phyloP scores from a whole-genome alignment of 345 rosid species.

The Lepidium sativum region DNA sequence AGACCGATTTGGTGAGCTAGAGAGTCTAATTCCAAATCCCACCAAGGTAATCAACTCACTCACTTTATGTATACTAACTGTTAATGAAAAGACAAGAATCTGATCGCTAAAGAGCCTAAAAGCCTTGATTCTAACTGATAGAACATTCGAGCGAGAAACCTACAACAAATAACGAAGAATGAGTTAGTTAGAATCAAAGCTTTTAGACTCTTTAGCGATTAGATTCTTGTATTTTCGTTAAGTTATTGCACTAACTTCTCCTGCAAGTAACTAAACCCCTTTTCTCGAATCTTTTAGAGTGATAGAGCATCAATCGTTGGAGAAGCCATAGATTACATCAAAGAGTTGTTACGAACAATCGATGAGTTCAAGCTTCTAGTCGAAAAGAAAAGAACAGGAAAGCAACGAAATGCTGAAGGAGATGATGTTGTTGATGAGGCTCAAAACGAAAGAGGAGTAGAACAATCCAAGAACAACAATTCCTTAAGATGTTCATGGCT shows the following conservation, averaged over 20 bases:
- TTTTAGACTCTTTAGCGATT: too few species aligned
- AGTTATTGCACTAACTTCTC: not conserved
- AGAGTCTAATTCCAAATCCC: slow-evolving; percentile 53
- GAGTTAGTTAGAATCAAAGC: too few species aligned
- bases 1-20: slow-evolving; percentile 40
- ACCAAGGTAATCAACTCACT: slow-evolving; percentile 39
- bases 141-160: too few species aligned
- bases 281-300: slow-evolving; percentile 18
- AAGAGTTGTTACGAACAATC: slow-evolving; percentile 53
- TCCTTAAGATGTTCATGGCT: slow-evolving; percentile 72
- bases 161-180: too few species aligned
- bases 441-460: slow-evolving; percentile 32
- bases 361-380: slow-evolving; percentile 55
- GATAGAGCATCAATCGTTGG: slow-evolving; percentile 71
- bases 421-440: slow-evolving; percentile 34
- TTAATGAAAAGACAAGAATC: too few species aligned
- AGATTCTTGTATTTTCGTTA: too few species aligned
- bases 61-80: too few species aligned
- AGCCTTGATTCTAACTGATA: too few species aligned
- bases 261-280: not conserved
- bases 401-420: slow-evolving; percentile 38
- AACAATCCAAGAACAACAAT: slow-evolving; percentile 25
- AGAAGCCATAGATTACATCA: slow-evolving; percentile 65
- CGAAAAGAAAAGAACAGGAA: slow-evolving; percentile 51
- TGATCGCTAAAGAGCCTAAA: too few species aligned